phyloP scores from a whole-genome alignment of 306 rosid genomes.

The Echinosophora koreensis region DNA sequence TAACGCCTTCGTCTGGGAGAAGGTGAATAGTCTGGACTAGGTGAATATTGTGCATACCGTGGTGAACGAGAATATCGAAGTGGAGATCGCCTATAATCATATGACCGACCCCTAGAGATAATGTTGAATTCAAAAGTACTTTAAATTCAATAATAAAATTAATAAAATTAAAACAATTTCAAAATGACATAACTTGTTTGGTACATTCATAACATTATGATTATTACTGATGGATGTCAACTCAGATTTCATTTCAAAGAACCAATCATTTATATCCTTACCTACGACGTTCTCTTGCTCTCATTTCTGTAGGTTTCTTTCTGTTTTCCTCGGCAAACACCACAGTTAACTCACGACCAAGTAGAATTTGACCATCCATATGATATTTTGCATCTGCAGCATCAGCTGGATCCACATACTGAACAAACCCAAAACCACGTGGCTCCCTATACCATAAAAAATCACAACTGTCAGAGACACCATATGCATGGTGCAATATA shows the following conservation, averaged over 20 bases:
- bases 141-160: not conserved
- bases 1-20: constrained; percentile 55
- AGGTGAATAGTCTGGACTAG: constrained; percentile 63
- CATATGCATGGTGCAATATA: not conserved
- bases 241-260: not conserved
- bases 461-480: not conserved
- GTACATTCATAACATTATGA: too few species aligned
- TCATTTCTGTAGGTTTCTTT: constrained; percentile 86
- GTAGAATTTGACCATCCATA: constrained; percentile 81
- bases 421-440: constrained; percentile 85
- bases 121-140: not conserved
- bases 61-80: constrained; percentile 57
- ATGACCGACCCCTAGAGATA: constrained; percentile 49
- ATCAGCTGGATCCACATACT: constrained; percentile 76
- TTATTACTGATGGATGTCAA: not conserved
- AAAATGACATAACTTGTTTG: not conserved
- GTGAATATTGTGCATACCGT: constrained; percentile 55
- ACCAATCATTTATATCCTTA: constrained; percentile 42
- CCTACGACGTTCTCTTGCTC: constrained; percentile 70
- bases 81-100: constrained; percentile 58
- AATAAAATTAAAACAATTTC: not conserved
- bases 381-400: constrained; percentile 85
- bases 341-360: constrained; percentile 79
- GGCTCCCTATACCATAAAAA: constrained; percentile 67
- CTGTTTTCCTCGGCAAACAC: constrained; percentile 87